Percentiles rank a stretch among this genome's conserved stretches.
Conservation (phyloP, 2,329 filamentous ascomycete species). For the Aspergillus brunneoviolaceus region DNA sequence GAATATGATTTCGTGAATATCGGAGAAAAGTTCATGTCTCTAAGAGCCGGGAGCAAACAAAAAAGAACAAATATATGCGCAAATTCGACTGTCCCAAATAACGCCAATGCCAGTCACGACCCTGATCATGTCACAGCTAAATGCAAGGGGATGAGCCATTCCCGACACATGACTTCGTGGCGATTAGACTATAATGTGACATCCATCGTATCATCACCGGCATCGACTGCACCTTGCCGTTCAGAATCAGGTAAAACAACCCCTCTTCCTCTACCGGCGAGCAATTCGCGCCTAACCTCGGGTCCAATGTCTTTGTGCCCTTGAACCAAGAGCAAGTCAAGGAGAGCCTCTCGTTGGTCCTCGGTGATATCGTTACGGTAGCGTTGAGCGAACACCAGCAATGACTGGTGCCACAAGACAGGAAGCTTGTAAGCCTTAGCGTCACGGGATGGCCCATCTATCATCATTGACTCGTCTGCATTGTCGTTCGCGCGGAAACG, state of each 20-base stretch:
- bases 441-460: constrained; percentile 41
- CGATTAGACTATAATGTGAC: constrained; percentile 48
- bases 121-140: constrained; percentile 8
- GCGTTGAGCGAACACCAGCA: constrained; percentile 87
- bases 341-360: constrained; percentile 84
- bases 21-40: constrained; percentile 7
- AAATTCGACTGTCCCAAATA: constrained; percentile 2
- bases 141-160: background rate
- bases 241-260: constrained; percentile 52
- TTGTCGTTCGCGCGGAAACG: constrained; percentile 72
- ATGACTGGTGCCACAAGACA: constrained; percentile 93
- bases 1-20: constrained; percentile 5
- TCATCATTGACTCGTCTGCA: constrained; percentile 54
- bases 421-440: constrained; percentile 68
- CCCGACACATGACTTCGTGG: background rate
- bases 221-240: constrained; percentile 62
- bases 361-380: constrained; percentile 97
- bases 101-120: constrained; percentile 11
- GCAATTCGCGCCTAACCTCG: constrained; percentile 82
- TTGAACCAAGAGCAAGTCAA: constrained; percentile 80
- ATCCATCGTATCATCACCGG: constrained; percentile 88
- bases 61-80: background rate
- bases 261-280: constrained; percentile 84
- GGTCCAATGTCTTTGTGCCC: constrained; percentile 88
- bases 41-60: background rate